Conservation (phyloP, 805 yeast species). For the Nakazawaea wyomingensis region DNA sequence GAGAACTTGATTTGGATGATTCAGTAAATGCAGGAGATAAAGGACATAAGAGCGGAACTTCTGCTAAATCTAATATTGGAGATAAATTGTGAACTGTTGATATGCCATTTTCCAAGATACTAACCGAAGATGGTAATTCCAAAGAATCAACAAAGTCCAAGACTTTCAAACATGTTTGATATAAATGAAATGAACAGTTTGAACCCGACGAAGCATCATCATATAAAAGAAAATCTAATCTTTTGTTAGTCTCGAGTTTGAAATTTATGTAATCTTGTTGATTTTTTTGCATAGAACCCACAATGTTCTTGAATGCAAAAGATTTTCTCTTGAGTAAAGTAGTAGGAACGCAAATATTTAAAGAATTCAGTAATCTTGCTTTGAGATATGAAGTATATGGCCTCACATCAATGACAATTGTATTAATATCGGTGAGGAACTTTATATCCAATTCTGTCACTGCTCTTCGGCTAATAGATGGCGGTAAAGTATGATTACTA, state of each 20-base stretch:
- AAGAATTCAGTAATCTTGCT: slow-evolving; percentile 27
- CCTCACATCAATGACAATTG: slow-evolving; percentile 29
- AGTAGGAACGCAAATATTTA: slow-evolving; percentile 39
- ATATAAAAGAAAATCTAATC: slow-evolving; percentile 27
- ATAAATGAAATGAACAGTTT: slow-evolving; percentile 24
- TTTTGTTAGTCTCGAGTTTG: slow-evolving; percentile 5
- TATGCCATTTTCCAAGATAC: slow-evolving; percentile 9
- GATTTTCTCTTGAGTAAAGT: slow-evolving; percentile 36
- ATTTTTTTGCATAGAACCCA: slow-evolving; percentile 28
- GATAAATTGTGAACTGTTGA: not conserved
- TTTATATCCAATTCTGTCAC: not conserved
- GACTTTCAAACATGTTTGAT: slow-evolving; percentile 21
- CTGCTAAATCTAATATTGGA: not conserved
- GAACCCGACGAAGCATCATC: slow-evolving; percentile 25
- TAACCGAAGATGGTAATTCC: not conserved
- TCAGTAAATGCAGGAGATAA: slow-evolving; percentile 7
- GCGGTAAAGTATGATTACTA: not conserved
- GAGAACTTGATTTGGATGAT: slow-evolving; percentile 4
- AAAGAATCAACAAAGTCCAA: slow-evolving; percentile 1
- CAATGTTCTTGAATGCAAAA: slow-evolving; percentile 28
- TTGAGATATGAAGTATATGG: slow-evolving; percentile 32
- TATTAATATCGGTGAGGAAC: slow-evolving; percentile 2
- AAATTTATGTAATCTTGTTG: slow-evolving; percentile 13
- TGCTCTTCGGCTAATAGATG: not conserved
- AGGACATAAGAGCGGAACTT: slow-evolving; percentile 4